phyloP scores from a whole-genome alignment of 2,329 filamentous ascomycete genomes.

The Venturia oleaginea region DNA sequence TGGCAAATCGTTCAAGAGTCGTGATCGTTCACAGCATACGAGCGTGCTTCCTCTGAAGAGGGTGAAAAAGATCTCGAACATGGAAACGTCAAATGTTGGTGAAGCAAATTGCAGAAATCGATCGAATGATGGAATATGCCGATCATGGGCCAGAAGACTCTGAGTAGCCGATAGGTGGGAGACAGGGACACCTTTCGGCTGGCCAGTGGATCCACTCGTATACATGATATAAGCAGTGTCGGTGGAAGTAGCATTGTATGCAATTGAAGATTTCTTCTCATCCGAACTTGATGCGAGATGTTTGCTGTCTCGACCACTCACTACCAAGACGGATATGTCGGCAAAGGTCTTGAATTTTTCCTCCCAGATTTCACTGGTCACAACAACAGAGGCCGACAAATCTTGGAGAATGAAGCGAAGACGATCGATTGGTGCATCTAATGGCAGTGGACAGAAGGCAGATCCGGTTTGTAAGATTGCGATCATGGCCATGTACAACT shows the following conservation, averaged over 20 bases:
- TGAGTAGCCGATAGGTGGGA: conserved; percentile 75
- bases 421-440: conserved; percentile 68
- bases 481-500: conserved; percentile 68
- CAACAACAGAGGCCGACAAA: conserved; percentile 57
- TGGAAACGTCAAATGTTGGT: conserved; percentile 87
- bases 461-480: conserved; percentile 73
- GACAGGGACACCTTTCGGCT: conserved; percentile 77
- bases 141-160: conserved; percentile 71
- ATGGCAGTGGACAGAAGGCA: conserved; percentile 76
- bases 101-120: conserved; percentile 88
- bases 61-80: conserved; percentile 93
- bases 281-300: background rate
- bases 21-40: conserved; percentile 57
- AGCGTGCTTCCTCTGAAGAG: conserved; percentile 65
- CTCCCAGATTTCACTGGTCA: conserved; percentile 49
- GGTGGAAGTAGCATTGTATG: conserved; percentile 9
- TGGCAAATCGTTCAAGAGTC: conserved; percentile 68
- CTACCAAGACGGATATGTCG: conserved; percentile 27
- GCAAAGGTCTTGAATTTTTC: conserved; percentile 28
- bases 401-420: conserved; percentile 75
- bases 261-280: background rate
- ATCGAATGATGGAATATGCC: conserved; percentile 63
- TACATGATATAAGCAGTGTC: conserved; percentile 83
- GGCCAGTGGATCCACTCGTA: conserved; percentile 82
- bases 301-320: conserved; percentile 34